phyloP scores from a whole-genome alignment of 2,329 filamentous ascomycete species.

The Tolypocladium tundrense region DNA sequence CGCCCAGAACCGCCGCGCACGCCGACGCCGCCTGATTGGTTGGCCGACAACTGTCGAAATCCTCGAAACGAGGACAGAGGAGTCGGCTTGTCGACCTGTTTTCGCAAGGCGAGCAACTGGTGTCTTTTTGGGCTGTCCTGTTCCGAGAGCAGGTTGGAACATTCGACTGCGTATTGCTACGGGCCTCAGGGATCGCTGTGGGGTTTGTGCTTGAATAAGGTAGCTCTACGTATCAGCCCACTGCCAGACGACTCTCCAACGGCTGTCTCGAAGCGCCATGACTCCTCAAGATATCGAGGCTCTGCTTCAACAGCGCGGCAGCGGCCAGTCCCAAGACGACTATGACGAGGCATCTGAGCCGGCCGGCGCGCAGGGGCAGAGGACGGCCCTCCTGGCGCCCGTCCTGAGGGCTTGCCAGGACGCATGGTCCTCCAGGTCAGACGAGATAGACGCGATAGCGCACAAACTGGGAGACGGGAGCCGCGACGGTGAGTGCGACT shows the following conservation, averaged over 20 bases:
- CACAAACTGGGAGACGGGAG: conserved; percentile 46
- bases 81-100: not conserved
- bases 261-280: conserved; percentile 10
- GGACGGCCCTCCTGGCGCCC: conserved; percentile 21
- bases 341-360: conserved; percentile 16
- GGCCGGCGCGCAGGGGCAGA: conserved; percentile 10
- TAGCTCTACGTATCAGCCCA: not conserved
- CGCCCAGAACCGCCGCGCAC: not conserved
- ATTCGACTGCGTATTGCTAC: not conserved
- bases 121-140: not conserved
- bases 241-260: not conserved
- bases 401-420: conserved; percentile 29
- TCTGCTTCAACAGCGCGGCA: conserved; percentile 23
- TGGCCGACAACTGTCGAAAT: not conserved
- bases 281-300: conserved; percentile 26
- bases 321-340: conserved; percentile 13
- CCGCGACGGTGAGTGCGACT: conserved; percentile 37
- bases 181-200: not conserved
- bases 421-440: conserved; percentile 28
- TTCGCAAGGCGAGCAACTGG: not conserved
- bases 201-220: not conserved
- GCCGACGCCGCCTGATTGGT: not conserved
- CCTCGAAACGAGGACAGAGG: not conserved
- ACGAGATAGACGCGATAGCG: conserved; percentile 34
- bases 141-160: not conserved